Base-by-base conservation (phyloP, 208 protist genomes). In the Herpetomonas tarakana region DNA sequence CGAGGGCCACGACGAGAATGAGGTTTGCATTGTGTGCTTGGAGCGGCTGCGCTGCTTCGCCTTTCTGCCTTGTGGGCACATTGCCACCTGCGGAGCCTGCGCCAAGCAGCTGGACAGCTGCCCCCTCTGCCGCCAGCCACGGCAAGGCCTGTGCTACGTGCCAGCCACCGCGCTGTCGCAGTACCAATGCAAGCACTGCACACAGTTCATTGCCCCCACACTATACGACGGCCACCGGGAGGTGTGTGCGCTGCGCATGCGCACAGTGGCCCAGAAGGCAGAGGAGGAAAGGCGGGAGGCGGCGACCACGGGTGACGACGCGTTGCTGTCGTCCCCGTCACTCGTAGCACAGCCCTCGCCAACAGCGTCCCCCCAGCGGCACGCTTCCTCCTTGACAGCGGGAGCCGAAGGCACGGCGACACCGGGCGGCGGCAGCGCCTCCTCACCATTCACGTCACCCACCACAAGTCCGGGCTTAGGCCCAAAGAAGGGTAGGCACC, bases 1-100 rank as follows among this genome's bases (percentile, higher is more conserved):
- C 16, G 47, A 52, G 19, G 26, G 49, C 45, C 58, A 52, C 24
- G 68, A 64, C 14, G 77, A 83, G 56, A 78, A 93, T 27, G 78
- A 85, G 44, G 59, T 80, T 16, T 96, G 91, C 46, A 58, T 93
- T 2, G 81, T 96, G 0, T 96, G 91, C 68, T 64, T 91, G 41
- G 74, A 77, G 38, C 55, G 41, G 12, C 75, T 51, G 14, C 71
- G 76, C 27, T 60, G 62, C 54, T 89, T 76, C 68, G 87, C 86
- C 4, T 94, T 96, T 61, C 66, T 93, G n/a, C 91, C 91, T 16
- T 96, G 91, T 47, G 91, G 91, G 4, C 91, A 96, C 66, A 74
- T 91, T 12, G 66, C 73, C 39, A 87, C 79, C 63, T 94, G 91
- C 49, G 50, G 55, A 26, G 69, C 63, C 38, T 94, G 91, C 70